Conservation (phyloP, 805 yeast genomes). For the Yarrowia bubula region DNA sequence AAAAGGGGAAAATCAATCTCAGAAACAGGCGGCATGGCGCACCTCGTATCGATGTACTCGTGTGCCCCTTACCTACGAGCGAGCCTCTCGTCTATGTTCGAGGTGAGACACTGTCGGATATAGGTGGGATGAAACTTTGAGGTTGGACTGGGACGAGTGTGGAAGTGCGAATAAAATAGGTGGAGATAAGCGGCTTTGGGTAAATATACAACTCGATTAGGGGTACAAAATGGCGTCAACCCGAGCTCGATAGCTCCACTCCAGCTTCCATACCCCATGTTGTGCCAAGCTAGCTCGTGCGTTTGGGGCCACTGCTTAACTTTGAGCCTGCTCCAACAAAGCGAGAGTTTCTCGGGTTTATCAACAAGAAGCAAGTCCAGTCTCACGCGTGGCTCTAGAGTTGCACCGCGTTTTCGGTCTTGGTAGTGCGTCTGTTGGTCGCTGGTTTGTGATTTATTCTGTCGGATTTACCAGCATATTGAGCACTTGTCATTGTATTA, state of each 20-base stretch:
- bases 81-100: neutral
- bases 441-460: neutral
- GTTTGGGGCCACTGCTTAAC: neutral
- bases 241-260: neutral
- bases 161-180: neutral
- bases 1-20: no score
- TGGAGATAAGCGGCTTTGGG: neutral
- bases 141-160: neutral
- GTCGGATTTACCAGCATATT: neutral
- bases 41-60: neutral
- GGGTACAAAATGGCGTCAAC: neutral
- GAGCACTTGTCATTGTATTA: no score
- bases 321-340: neutral
- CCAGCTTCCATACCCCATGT: neutral
- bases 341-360: neutral
- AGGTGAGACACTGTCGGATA: neutral
- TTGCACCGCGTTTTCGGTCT: neutral
- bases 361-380: neutral
- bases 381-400: neutral
- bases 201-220: no score
- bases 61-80: neutral
- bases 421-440: neutral
- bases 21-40: neutral
- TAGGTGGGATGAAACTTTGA: neutral
- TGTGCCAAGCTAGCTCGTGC: neutral